A percentile compares a stretch with the other conserved stretches of the same genome.
Evolutionary conservation across 2,329 filamentous ascomycete species (phyloP).

Genomic region (Colletotrichum phormii): DNA sequence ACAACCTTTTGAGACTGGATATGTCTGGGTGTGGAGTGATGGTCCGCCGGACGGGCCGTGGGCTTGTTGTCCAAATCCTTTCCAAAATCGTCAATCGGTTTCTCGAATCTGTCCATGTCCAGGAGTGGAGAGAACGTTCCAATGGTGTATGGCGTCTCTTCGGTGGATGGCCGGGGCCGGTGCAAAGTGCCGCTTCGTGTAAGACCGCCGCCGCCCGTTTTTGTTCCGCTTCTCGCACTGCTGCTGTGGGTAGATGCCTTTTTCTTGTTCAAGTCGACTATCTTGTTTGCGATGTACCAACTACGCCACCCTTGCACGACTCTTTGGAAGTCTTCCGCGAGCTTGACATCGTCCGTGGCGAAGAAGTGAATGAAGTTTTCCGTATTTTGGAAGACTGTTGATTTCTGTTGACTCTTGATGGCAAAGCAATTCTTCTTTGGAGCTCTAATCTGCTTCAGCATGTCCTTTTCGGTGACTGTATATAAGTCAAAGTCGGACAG

Average conservation of each 20-base stretch:
- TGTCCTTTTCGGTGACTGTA: constrained; percentile 75
- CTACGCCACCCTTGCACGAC: constrained; percentile 86
- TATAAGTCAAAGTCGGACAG: constrained; percentile 95
- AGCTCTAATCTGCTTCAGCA: constrained; percentile 78
- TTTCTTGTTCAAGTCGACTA: constrained; percentile 61
- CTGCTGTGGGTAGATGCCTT: constrained; percentile 46
- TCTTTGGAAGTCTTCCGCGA: constrained; percentile 77
- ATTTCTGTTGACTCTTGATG: constrained; percentile 92
- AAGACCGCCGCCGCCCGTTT: constrained; percentile 42
- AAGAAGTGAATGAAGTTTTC: constrained; percentile 95
- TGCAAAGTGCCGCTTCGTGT: constrained; percentile 46
- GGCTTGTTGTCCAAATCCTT: constrained; percentile 50
- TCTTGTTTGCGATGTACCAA: constrained; percentile 86
- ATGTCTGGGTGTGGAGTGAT: constrained; percentile 3
- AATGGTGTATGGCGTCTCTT: constrained; percentile 70
- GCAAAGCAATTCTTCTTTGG: constrained; percentile 90
- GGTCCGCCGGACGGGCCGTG: constrained; percentile 14
- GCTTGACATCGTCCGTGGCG: constrained; percentile 76
- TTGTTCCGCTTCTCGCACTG: constrained; percentile 42
- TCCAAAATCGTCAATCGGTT: constrained; percentile 61
- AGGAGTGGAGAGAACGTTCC: constrained; percentile 77
- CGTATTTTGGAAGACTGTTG: constrained; percentile 82
- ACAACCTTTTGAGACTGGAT: constrained; percentile 14
- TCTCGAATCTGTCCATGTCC: constrained; percentile 70
- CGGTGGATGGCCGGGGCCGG: constrained; percentile 54